Evolutionary conservation across 2,329 filamentous ascomycete genomes (phyloP).

Genomic region (Stachybotrys chartarum): DNA sequence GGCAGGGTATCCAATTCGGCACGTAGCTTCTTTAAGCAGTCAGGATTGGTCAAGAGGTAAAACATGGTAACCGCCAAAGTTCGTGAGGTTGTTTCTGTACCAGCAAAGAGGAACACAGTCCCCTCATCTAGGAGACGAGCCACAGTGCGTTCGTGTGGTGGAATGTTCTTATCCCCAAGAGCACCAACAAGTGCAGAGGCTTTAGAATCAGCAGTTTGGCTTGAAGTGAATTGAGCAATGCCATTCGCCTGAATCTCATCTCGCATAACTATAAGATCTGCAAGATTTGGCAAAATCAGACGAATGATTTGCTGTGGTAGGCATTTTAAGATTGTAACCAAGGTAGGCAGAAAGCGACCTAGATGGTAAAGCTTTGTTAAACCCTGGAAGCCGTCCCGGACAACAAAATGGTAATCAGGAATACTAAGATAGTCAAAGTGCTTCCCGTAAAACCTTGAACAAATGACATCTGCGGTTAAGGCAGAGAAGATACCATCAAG

Average conservation of each 20-base stretch:
- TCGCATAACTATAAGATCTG: slow-evolving; percentile 3
- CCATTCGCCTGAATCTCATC: slow-evolving; percentile 3
- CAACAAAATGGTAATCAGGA: slow-evolving; percentile 4
- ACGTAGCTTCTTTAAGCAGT: slow-evolving; percentile 5
- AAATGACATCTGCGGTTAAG: slow-evolving; percentile 12
- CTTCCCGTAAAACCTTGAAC: slow-evolving; percentile 8
- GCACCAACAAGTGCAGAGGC: slow-evolving; percentile 3
- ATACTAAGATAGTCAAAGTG: slow-evolving; percentile 7
- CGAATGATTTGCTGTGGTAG: slow-evolving; percentile 2
- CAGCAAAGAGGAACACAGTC: slow-evolving; percentile 7
- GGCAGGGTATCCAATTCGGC: slow-evolving; percentile 5
- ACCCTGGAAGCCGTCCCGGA: slow-evolving; percentile 4
- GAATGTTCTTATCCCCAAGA: slow-evolving; percentile 4
- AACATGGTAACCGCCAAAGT: slow-evolving; percentile 5
- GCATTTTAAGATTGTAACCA: slow-evolving; percentile 2
- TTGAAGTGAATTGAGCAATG: slow-evolving; percentile 1
- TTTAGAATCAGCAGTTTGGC: not conserved
- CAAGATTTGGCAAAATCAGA: slow-evolving; percentile 3
- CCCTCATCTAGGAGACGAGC: slow-evolving; percentile 10
- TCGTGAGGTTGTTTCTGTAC: slow-evolving; percentile 11
- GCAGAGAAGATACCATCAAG: slow-evolving; percentile 11
- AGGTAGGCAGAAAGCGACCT: slow-evolving; percentile 6
- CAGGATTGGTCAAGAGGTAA: slow-evolving; percentile 5
- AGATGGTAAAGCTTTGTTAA: slow-evolving; percentile 4
- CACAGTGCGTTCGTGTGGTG: slow-evolving; percentile 4